These are phyloP conservation scores for Coelastrella sp. DNA, from an alignment of 139 green algal genomes.

Conservation along the genomic window DNA sequence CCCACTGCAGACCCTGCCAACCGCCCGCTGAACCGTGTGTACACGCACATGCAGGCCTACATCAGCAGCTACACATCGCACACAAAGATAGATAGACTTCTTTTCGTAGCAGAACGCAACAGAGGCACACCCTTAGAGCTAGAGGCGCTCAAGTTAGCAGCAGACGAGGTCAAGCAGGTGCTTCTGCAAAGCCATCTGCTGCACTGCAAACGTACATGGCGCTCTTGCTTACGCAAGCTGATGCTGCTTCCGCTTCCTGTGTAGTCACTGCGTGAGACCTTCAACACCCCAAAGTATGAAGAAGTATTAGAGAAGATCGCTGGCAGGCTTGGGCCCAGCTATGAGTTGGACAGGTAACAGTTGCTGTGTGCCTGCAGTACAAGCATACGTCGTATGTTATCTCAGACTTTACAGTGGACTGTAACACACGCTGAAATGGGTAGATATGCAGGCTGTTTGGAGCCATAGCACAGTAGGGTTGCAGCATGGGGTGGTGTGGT, in stretches of 20 bases:
- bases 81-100: conserved; percentile 74
- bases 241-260: too few relatives aligned
- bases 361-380: neutral
- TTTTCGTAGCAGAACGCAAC: conserved; percentile 79
- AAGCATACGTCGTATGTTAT: neutral
- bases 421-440: too few relatives aligned
- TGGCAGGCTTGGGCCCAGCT: conserved; percentile 55
- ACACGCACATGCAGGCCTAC: conserved; percentile 68
- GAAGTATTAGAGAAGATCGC: conserved; percentile 61
- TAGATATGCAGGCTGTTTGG: too few relatives aligned
- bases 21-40: neutral
- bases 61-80: conserved; percentile 78
- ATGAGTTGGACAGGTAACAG: conserved; percentile 61
- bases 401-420: too few relatives aligned
- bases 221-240: too few relatives aligned
- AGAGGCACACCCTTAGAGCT: conserved; percentile 71
- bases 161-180: conserved; percentile 78
- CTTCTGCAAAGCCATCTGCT: neutral
- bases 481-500: too few relatives aligned
- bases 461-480: too few relatives aligned
- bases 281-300: conserved; percentile 59
- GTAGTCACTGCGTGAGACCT: conserved; percentile 48
- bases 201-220: too few relatives aligned
- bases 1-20: too few relatives aligned
- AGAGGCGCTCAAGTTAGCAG: conserved; percentile 79